These are phyloP conservation scores for Capsicum rhomboideum DNA, from an alignment of 257 asterid genomes.

Conservation along the genomic window DNA sequence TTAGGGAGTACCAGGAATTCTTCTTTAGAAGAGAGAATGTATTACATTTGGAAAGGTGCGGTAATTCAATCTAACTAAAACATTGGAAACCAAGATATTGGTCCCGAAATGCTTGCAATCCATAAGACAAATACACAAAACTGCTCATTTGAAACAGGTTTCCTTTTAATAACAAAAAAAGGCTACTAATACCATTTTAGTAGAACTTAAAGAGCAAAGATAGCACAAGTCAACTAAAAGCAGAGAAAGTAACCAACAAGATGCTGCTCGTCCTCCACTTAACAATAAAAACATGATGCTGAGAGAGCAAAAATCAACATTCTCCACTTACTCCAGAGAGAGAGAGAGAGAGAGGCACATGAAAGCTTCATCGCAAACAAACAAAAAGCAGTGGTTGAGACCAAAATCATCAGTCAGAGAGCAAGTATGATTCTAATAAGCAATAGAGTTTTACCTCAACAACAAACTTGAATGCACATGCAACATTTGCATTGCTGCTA, in stretches of 20 bases:
- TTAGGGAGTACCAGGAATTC: not conserved
- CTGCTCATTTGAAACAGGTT: not conserved
- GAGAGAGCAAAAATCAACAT: not conserved
- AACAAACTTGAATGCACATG: conserved; percentile 96
- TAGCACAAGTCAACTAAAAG: too few species aligned
- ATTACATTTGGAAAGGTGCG: not conserved
- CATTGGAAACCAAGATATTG: not conserved
- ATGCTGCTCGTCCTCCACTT: not conserved
- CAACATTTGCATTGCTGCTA: conserved; percentile 98
- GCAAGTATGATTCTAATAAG: not conserved
- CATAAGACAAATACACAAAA: not conserved
- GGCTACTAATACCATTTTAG: too few species aligned
- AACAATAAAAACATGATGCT: not conserved
- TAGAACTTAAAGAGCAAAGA: too few species aligned
- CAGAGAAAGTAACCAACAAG: too few species aligned
- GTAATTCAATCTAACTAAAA: not conserved
- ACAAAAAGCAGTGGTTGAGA: not conserved
- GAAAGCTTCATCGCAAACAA: not conserved
- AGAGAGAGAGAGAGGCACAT: not conserved
- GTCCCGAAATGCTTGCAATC: not conserved
- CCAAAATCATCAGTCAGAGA: not conserved
- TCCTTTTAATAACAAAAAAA: too few species aligned
- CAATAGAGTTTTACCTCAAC: conserved; percentile 66
- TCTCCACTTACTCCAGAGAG: not conserved
- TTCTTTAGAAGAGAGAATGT: not conserved